These are phyloP conservation scores for Medicago ruthenica DNA, from an alignment of 306 rosid genomes.

Conservation along the genomic window DNA sequence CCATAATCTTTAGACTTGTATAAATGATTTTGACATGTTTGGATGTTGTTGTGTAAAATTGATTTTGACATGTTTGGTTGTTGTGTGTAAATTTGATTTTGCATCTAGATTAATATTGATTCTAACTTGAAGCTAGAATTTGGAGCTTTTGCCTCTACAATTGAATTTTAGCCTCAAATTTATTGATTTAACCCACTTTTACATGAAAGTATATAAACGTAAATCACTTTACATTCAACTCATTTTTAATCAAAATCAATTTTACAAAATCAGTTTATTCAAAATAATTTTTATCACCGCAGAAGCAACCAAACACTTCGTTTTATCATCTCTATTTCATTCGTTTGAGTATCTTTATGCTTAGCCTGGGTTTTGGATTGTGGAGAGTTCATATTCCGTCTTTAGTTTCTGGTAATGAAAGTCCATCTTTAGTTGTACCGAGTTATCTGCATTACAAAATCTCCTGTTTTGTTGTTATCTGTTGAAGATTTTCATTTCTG, in stretches of 20 bases:
- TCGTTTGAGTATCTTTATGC: not conserved
- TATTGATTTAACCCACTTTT: not conserved
- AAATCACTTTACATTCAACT: not conserved
- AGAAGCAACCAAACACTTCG: not conserved
- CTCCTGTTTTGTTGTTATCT: not conserved
- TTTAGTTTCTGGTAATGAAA: constrained; percentile 33
- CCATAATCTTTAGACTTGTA: not conserved
- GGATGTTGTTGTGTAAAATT: not conserved
- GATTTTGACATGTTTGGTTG: not conserved
- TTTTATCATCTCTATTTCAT: not conserved
- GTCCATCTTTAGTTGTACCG: not conserved
- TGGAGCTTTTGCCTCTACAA: not conserved
- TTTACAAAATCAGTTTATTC: not conserved
- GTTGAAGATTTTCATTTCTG: not conserved
- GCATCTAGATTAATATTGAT: not conserved
- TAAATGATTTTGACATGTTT: not conserved
- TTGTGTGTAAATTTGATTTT: not conserved
- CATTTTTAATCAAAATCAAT: not conserved
- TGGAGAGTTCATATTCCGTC: not conserved
- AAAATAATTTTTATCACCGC: not conserved
- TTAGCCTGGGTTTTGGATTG: not conserved
- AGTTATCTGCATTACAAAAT: not conserved
- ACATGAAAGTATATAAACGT: not conserved
- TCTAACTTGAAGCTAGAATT: not conserved
- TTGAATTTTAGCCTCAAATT: not conserved